Evolutionary conservation across 441 rosid species (phyloP), one percentile per base, ranked within the genome.

Genomic region (Geranium incanum): DNA sequence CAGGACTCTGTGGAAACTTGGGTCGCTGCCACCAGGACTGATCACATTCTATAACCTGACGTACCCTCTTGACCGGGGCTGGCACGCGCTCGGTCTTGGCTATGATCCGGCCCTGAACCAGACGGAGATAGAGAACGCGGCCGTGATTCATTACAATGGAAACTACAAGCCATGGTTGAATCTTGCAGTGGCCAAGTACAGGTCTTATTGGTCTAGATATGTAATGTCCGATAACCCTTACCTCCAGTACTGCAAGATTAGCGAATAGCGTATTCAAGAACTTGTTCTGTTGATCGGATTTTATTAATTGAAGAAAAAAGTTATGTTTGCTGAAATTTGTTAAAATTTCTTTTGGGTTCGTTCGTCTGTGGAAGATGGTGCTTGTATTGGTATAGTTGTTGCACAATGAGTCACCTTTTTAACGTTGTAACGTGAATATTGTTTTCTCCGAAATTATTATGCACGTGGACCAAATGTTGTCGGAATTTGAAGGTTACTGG

Each of bases 161-260:
- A 92, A 91, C 84, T 85, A 87, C 85, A 94, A 92, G 86, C 98
- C 97, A 18, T 94, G 97, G 98, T 83, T 94, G 82, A 90, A 89
- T 67, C 80, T 94, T 85, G 97, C 98, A 0, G 75, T 89, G 7
- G 72, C 89, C 76, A 92, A 90, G 84, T 92, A 92, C 88, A 86
- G 77, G 79, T 23, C 86, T 3, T 94, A 85, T 79, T 94, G 98
- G 97, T 87, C 97, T 60, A 90, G 78, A 81, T 85, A 90, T 71
- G 91, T 94, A 1, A 72, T 78, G 86, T 84, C 57, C 69, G 88
- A 87, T 78, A 91, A 88, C 78, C 87, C 84, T 4, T 91, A 91
- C 68, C 88, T 94, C 68, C 84, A 78, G 72, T 80, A 50, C 59
- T 94, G 97, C 83, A 70, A 90, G 82, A 80, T 93, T 71, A 75